Conservation (phyloP, 2,329 filamentous ascomycete species). For the Colletotrichum eremochloae region DNA sequence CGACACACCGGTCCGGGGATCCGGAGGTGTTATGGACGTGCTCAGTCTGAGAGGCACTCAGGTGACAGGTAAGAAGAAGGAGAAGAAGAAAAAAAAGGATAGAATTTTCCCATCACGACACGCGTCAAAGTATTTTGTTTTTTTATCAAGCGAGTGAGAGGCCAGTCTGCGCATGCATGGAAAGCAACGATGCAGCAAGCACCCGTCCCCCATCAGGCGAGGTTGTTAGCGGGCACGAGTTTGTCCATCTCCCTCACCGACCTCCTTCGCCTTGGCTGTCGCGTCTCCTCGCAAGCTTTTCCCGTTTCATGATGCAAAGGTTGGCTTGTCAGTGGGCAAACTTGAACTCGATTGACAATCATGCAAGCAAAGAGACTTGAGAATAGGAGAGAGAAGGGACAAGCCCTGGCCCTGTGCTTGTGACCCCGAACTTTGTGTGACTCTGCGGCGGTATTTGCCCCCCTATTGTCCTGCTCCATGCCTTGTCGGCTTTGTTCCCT, state of each 20-base stretch:
- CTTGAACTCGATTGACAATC: background rate
- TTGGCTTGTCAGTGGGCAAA: background rate
- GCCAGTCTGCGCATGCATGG: background rate
- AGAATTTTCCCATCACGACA: too few species aligned
- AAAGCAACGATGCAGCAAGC: slow-evolving; percentile 24
- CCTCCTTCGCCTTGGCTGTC: too few species aligned
- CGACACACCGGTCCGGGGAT: background rate
- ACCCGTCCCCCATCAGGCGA: slow-evolving; percentile 8
- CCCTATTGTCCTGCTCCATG: background rate
- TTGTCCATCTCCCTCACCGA: background rate
- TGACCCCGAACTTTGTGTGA: slow-evolving; percentile 18
- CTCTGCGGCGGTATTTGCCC: slow-evolving; percentile 2
- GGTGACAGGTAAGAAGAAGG: too few species aligned
- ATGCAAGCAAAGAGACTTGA: background rate
- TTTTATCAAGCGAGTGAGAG: too few species aligned
- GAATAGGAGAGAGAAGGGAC: background rate
- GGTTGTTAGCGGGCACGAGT: background rate
- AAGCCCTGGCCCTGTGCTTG: slow-evolving; percentile 10
- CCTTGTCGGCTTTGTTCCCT: background rate
- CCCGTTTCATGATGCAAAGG: slow-evolving; percentile 7
- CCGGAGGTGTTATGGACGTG: background rate
- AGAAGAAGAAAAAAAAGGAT: too few species aligned
- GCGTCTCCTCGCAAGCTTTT: slow-evolving; percentile 23
- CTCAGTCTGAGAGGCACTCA: background rate
- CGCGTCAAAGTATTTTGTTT: too few species aligned